phyloP scores from a whole-genome alignment of 108 stramenopile genomes.

The Fistulifera solaris region DNA sequence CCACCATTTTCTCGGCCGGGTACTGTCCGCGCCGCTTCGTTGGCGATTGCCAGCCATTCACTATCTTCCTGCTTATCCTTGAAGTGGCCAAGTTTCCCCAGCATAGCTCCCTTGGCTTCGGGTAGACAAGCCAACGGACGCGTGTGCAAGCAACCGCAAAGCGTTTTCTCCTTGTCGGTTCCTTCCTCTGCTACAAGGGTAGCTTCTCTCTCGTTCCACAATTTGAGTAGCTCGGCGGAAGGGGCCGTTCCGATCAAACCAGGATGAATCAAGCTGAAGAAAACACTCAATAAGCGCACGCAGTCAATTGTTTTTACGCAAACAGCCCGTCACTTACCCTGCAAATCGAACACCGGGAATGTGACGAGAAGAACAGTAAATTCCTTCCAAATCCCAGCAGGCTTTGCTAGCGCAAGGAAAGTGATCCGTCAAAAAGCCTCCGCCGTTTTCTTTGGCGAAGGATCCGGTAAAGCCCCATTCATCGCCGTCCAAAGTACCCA shows the following conservation, averaged over 20 bases:
- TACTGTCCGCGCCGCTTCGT: slow-evolving; percentile 26
- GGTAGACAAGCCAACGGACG: slow-evolving; percentile 61
- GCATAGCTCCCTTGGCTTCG: slow-evolving; percentile 55
- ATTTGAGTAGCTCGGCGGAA: slow-evolving; percentile 35
- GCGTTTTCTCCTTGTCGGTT: slow-evolving; percentile 41
- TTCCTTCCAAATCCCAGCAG: slow-evolving; percentile 58
- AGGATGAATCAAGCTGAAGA: slow-evolving; percentile 37
- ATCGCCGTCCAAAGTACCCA: slow-evolving; percentile 51
- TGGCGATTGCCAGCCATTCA: slow-evolving; percentile 37
- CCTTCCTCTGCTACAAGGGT: slow-evolving; percentile 44
- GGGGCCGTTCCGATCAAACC: slow-evolving; percentile 64
- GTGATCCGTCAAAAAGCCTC: slow-evolving; percentile 57
- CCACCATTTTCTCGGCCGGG: slow-evolving; percentile 56
- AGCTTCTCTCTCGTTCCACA: slow-evolving; percentile 62
- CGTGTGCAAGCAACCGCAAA: slow-evolving; percentile 43
- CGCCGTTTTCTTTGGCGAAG: slow-evolving; percentile 64
- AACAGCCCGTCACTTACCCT: not conserved
- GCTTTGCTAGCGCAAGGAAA: slow-evolving; percentile 57
- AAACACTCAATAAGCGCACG: too few relatives aligned
- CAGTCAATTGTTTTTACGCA: too few relatives aligned
- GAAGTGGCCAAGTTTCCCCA: slow-evolving; percentile 50
- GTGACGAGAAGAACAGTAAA: slow-evolving; percentile 35
- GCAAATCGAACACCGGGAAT: slow-evolving; percentile 19
- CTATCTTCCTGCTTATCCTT: slow-evolving; percentile 28
- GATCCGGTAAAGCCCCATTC: slow-evolving; percentile 66